Evolutionary conservation across 2,329 filamentous ascomycete species (phyloP).

Genomic region (Ramularia endophylla): DNA sequence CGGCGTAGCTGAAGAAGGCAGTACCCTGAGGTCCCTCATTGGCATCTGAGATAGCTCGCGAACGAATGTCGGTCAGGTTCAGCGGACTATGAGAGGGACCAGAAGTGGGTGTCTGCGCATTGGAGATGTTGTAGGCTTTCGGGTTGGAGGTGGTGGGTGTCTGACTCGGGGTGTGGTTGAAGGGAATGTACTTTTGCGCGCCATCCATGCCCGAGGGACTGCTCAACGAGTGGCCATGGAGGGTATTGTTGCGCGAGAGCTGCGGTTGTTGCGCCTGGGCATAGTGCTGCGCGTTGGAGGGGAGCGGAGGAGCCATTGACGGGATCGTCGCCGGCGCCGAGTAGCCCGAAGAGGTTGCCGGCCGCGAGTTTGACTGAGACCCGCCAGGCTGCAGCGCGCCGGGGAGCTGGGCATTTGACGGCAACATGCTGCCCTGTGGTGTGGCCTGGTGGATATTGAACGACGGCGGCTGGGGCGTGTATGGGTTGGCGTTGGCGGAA

Average conservation of each 20-base stretch:
- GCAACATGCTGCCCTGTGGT: constrained; percentile 24
- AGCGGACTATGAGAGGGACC: constrained; percentile 78
- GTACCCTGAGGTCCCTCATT: constrained; percentile 63
- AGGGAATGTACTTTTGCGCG: constrained; percentile 55
- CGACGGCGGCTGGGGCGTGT: constrained; percentile 36
- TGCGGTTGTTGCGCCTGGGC: constrained; percentile 34
- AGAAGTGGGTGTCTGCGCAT: constrained; percentile 50
- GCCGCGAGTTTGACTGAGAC: constrained; percentile 38
- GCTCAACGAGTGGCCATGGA: constrained; percentile 65
- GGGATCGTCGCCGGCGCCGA: constrained; percentile 54
- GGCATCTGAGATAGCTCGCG: constrained; percentile 74
- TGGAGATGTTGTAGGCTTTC: constrained; percentile 55
- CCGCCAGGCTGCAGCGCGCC: constrained; percentile 54
- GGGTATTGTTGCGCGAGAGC: constrained; percentile 59
- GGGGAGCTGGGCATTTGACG: constrained; percentile 36
- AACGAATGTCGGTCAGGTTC: constrained; percentile 85
- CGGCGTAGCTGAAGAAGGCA: constrained; percentile 57
- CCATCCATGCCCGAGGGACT: constrained; percentile 58
- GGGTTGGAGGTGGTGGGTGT: constrained; percentile 34
- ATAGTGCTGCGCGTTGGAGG: constrained; percentile 53
- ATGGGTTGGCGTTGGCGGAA: no score
- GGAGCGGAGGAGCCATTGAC: constrained; percentile 46
- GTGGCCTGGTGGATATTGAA: constrained; percentile 54
- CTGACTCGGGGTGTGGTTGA: constrained; percentile 57
- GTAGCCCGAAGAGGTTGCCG: constrained; percentile 48